Percentiles rank a stretch among this genome's conserved stretches.
Evolutionary conservation across 306 rosid genomes (phyloP).

Genomic region (Luffa aegyptiaca): DNA sequence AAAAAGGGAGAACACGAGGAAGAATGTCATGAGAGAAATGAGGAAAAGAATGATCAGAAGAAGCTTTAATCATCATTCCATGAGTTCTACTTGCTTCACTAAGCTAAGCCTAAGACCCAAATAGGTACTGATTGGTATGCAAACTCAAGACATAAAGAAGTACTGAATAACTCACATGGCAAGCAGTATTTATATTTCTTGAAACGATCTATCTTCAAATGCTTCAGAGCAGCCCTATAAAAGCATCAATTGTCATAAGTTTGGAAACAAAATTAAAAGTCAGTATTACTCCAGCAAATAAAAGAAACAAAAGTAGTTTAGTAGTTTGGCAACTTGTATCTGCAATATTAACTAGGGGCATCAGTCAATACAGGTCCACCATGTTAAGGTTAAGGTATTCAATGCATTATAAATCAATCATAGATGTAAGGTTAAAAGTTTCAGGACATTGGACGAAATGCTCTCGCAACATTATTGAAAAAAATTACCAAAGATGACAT

Average conservation of each 20-base stretch:
- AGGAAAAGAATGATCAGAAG: conserved; percentile 73
- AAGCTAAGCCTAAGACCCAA: too few species aligned
- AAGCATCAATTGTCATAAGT: not conserved
- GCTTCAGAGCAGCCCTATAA: conserved; percentile 65
- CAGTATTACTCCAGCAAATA: not conserved
- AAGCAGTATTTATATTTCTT: conserved; percentile 80
- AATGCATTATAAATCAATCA: not conserved
- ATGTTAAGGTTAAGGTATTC: not conserved
- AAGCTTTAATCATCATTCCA: conserved; percentile 84
- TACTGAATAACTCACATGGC: conserved; percentile 51
- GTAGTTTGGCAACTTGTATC: not conserved
- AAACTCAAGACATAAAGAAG: not conserved
- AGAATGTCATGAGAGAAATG: conserved; percentile 76
- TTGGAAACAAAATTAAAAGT: not conserved
- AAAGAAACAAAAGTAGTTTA: not conserved
- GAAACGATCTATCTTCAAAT: conserved; percentile 65
- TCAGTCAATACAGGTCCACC: not conserved
- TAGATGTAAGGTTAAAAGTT: not conserved
- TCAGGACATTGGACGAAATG: not conserved
- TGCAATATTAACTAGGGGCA: not conserved
- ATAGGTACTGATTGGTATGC: not conserved
- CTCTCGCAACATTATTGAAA: not conserved
- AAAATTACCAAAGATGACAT: not conserved
- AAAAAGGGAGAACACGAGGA: conserved; percentile 93
- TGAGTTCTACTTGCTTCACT: too few species aligned